Evolutionary conservation across 139 green algal genomes (phyloP).

Genomic region (Chlorella sp.): DNA sequence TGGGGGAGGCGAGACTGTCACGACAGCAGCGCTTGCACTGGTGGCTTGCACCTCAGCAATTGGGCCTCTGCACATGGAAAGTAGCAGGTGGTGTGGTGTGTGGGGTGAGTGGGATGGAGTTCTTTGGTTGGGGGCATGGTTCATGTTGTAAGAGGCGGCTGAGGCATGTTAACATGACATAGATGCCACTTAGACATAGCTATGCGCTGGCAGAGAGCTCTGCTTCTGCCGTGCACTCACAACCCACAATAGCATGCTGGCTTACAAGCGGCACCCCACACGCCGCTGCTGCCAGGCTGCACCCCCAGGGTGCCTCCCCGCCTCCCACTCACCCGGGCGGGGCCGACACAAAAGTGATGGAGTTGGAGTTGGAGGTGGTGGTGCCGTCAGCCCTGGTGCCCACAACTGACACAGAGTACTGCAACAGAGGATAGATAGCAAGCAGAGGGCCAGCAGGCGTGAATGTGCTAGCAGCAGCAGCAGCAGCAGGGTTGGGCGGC

Average conservation of each 20-base stretch:
- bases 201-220: not conserved
- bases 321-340: not conserved
- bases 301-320: not conserved
- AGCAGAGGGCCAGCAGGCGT: not conserved
- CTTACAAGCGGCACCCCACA: too few relatives aligned
- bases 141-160: not conserved
- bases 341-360: conserved; percentile 5
- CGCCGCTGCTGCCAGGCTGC: too few relatives aligned
- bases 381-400: not conserved
- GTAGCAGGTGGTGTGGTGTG: not conserved
- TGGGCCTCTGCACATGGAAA: not conserved
- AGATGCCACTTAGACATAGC: too few relatives aligned
- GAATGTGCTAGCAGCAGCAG: too few relatives aligned
- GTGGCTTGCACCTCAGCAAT: not conserved
- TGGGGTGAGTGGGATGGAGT: not conserved
- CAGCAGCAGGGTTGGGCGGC: too few relatives aligned
- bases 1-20: not conserved
- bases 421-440: not conserved
- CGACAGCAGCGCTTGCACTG: not conserved
- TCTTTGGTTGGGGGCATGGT: not conserved
- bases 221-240: too few relatives aligned
- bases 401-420: not conserved
- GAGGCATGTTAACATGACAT: too few relatives aligned
- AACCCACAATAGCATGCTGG: too few relatives aligned
- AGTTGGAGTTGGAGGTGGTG: not conserved